A percentile compares a stretch with the other conserved stretches of the same genome.
Evolutionary conservation across 2,329 filamentous ascomycete genomes (phyloP).

Genomic region (Thielaviopsis populi): DNA sequence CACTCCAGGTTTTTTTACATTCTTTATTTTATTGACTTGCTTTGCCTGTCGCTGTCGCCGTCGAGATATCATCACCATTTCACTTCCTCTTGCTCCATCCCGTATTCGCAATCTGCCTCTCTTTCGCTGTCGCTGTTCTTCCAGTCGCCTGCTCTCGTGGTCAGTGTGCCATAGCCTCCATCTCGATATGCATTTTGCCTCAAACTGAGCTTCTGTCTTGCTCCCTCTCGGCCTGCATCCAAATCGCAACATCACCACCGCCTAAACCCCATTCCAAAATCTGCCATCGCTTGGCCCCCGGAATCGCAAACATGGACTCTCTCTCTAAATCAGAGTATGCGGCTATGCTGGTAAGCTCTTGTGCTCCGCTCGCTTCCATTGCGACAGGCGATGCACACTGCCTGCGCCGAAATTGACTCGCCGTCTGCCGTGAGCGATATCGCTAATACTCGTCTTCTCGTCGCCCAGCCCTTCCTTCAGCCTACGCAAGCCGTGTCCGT

Average conservation of each 20-base stretch:
- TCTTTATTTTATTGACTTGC: neutral
- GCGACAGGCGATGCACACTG: neutral
- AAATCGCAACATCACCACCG: neutral
- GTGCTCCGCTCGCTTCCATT: neutral
- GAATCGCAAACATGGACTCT: slow-evolving; percentile 51
- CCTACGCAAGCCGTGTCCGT: slow-evolving; percentile 68
- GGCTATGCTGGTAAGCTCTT: slow-evolving; percentile 66
- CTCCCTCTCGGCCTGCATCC: neutral
- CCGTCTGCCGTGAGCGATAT: neutral
- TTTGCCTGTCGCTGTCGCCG: neutral
- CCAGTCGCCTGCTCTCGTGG: neutral
- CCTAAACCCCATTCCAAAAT: neutral
- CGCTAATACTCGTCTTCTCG: slow-evolving; percentile 1
- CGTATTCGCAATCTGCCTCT: too few relatives aligned
- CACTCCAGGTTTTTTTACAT: neutral
- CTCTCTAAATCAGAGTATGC: slow-evolving; percentile 83
- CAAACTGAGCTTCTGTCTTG: neutral
- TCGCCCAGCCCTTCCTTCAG: slow-evolving; percentile 55
- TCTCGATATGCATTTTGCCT: slow-evolving; percentile 7
- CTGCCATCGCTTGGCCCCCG: neutral
- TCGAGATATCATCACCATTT: neutral
- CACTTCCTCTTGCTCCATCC: neutral
- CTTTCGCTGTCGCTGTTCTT: neutral
- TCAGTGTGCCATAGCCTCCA: neutral
- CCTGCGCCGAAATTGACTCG: neutral